Base-by-base conservation (phyloP, 1,284 basidiomycete species). In the Boletus semigastroideus region DNA sequence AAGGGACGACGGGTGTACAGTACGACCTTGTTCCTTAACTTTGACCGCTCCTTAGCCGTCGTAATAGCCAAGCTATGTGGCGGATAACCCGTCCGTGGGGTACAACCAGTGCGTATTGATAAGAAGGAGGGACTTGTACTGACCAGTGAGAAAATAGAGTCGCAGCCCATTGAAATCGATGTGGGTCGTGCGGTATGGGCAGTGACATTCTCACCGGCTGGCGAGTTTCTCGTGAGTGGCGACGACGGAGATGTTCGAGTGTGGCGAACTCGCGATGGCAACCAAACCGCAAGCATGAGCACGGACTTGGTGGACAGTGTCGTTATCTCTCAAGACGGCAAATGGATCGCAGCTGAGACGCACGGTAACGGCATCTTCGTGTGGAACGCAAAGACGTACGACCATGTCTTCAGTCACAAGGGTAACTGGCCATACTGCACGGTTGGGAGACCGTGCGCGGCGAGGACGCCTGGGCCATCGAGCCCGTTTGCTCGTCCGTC, bases 261-360 rank as follows among this genome's bases (percentile, higher is more conserved):
- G 4, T 36, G 34, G 34, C 34, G 34, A 36, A n/a, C 40, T 3
- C 11, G 34, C 17, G 54, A 52, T n/a, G 41, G 44, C 12, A 39
- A 30, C 9, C 17, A 22, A 28, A n/a, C 38, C 14, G 34, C 34
- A 36, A n/a, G 34, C 4, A 17, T 36, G 34, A n/a, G 9, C 1
- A n/a, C 34, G 34, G 16, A 9, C 16, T 14, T 17, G 1, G 4
- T 9, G 6, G 20, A 3, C 2, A 45, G 30, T 19, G 7, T 57
- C 5, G 46, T 37, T 22, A 25, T 31, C 40, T 49, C 55, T 0
- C 31, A 7, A 8, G 42, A 56, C 7, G 42, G 19, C 5, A 38
- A 48, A 36, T 36, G 34, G 54, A 42, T 57, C 13, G 54, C 49
- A 22, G 54, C 55, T 1, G 54, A 55, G 5, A 42, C 49, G 2